These are phyloP conservation scores for Cystobasidium slooffiae DNA, from an alignment of 1,284 basidiomycete genomes.

Conservation along the genomic window DNA sequence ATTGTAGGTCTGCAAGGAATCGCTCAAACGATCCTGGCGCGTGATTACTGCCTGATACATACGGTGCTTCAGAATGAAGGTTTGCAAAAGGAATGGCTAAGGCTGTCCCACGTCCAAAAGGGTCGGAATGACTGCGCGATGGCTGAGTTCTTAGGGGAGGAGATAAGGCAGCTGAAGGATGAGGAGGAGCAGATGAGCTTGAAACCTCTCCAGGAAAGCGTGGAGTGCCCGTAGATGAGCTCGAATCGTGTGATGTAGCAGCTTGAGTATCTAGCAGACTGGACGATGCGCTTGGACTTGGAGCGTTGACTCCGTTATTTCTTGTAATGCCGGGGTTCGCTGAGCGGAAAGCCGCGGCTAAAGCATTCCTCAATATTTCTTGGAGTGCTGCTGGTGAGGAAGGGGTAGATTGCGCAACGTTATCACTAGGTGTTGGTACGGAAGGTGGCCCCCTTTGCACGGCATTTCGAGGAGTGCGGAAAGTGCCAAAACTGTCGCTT, in stretches of 20 bases:
- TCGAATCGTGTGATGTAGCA: neutral
- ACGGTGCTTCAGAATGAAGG: neutral
- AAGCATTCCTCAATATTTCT: conserved; percentile 25
- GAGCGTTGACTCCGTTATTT: neutral
- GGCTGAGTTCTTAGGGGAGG: conserved; percentile 28
- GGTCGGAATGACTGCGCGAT: conserved; percentile 66
- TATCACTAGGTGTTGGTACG: neutral
- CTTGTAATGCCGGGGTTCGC: neutral
- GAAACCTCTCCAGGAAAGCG: neutral
- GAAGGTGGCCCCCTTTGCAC: neutral
- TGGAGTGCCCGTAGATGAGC: neutral
- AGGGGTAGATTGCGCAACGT: neutral
- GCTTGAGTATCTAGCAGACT: too few species aligned
- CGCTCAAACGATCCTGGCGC: conserved; percentile 27
- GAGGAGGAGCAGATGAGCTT: neutral
- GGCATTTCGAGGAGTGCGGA: neutral
- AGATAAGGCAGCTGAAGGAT: conserved; percentile 14
- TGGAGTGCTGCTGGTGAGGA: conserved; percentile 6
- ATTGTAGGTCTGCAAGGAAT: conserved; percentile 33
- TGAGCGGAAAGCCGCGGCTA: conserved; percentile 24
- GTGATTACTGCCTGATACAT: conserved; percentile 10
- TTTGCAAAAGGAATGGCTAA: conserved; percentile 13
- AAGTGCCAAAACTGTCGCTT: conserved; percentile 13
- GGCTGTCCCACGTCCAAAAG: conserved; percentile 72
- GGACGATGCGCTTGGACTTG: neutral